Conservation (phyloP, 2,329 filamentous ascomycete species). For the Ramichloridium luteum region DNA sequence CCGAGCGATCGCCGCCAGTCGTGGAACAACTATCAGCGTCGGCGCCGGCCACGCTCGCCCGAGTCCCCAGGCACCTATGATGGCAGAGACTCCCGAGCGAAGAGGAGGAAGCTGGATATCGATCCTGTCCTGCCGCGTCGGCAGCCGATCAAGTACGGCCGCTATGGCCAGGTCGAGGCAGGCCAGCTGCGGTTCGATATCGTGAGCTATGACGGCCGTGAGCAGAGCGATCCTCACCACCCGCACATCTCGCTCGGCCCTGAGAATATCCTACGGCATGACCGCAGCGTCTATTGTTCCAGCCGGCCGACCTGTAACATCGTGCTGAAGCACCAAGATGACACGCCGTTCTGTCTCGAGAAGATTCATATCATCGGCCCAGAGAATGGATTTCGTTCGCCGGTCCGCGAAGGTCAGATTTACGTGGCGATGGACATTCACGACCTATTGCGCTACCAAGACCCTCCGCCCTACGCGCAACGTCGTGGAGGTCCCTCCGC, state of each 20-base stretch:
- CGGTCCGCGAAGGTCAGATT: conserved; percentile 86
- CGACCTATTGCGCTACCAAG: conserved; percentile 47
- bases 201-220: conserved; percentile 75
- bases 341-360: conserved; percentile 68
- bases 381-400: conserved; percentile 66
- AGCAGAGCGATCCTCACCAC: conserved; percentile 39
- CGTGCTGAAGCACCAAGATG: conserved; percentile 67
- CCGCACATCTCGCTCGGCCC: conserved; percentile 46
- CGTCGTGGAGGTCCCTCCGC: conserved; percentile 15
- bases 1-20: too few relatives aligned
- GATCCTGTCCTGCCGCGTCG: conserved; percentile 10
- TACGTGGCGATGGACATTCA: conserved; percentile 80
- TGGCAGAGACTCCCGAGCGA: conserved; percentile 8
- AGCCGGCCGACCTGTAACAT: conserved; percentile 81
- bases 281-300: conserved; percentile 79
- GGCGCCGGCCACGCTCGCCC: not conserved
- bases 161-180: conserved; percentile 74
- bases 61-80: not conserved
- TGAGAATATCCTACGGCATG: conserved; percentile 73
- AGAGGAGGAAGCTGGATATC: conserved; percentile 31
- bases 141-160: conserved; percentile 60
- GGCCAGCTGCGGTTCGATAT: conserved; percentile 77
- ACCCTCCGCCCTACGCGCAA: conserved; percentile 19
- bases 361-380: conserved; percentile 84
- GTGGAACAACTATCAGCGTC: too few relatives aligned